A percentile compares a stretch with the other conserved stretches of the same genome.
phyloP scores from a whole-genome alignment of 2,329 filamentous ascomycete species.

The Calonectria pauciramosa region DNA sequence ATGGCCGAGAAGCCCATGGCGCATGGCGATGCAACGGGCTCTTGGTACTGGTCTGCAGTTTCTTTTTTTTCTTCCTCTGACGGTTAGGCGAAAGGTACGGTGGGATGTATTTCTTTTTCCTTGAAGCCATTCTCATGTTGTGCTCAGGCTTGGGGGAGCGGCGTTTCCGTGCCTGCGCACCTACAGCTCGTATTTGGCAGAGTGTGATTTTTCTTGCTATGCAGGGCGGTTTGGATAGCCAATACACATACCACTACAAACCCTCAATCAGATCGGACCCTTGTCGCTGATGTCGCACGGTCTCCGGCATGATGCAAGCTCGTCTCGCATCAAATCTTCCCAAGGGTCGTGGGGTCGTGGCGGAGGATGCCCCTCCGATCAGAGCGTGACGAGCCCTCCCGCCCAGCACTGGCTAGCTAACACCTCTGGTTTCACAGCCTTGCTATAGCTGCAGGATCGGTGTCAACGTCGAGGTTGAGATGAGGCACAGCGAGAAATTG shows the following conservation, averaged over 20 bases:
- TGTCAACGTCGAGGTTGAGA: slow-evolving; percentile 22
- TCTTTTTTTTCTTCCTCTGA: slow-evolving; percentile 24
- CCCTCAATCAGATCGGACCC: slow-evolving; percentile 10
- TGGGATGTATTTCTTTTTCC: slow-evolving; percentile 5
- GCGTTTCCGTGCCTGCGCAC: neutral
- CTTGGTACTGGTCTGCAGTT: neutral
- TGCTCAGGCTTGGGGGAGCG: neutral
- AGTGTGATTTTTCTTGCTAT: neutral
- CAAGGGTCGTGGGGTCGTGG: slow-evolving; percentile 7
- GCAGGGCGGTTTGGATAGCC: neutral
- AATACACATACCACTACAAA: neutral
- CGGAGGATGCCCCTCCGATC: neutral
- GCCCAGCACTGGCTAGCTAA: neutral
- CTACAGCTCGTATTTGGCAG: neutral
- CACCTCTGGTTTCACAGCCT: slow-evolving; percentile 31
- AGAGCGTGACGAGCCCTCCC: slow-evolving; percentile 7
- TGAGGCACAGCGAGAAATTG: slow-evolving; percentile 18
- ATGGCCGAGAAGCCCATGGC: slow-evolving; percentile 35
- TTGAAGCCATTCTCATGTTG: neutral
- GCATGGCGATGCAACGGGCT: slow-evolving; percentile 19
- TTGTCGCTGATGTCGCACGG: slow-evolving; percentile 18
- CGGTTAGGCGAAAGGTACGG: slow-evolving; percentile 9
- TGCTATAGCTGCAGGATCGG: slow-evolving; percentile 34
- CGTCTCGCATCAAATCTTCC: slow-evolving; percentile 13
- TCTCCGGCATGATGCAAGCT: slow-evolving; percentile 21